These are phyloP conservation scores for Rubroshorea leprosula DNA, from an alignment of 345 rosid species.

Conservation along the genomic window DNA sequence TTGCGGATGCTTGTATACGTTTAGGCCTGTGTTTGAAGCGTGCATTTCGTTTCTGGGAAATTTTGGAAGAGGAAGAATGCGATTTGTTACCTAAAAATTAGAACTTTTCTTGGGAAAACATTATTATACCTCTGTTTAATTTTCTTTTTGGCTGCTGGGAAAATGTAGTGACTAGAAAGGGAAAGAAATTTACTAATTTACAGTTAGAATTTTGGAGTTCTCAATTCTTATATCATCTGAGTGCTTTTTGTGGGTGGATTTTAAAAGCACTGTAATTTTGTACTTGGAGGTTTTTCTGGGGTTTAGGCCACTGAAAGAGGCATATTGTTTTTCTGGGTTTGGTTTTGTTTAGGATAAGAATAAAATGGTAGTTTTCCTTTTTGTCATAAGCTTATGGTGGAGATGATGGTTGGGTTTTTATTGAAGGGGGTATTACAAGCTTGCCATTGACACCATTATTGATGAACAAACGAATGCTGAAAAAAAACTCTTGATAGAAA, in stretches of 20 bases:
- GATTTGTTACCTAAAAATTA: neutral
- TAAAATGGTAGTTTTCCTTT: neutral
- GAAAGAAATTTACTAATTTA: too few species aligned
- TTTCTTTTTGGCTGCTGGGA: conserved; percentile 8
- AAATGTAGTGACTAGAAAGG: neutral
- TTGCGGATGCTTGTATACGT: neutral
- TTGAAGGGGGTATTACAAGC: conserved; percentile 28
- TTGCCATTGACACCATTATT: conserved; percentile 21
- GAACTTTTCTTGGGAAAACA: neutral
- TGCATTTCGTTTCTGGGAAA: neutral
- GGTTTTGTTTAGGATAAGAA: neutral
- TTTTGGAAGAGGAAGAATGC: neutral
- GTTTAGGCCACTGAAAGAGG: neutral
- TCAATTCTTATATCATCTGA: too few species aligned
- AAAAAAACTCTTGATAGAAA: neutral
- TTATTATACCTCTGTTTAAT: too few species aligned
- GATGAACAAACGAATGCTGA: conserved; percentile 9
- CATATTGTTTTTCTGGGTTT: neutral
- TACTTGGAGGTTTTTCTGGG: too few species aligned
- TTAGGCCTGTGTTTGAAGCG: too few species aligned
- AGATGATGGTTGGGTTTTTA: conserved; percentile 29
- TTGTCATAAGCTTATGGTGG: conserved; percentile 32
- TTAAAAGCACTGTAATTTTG: too few species aligned
- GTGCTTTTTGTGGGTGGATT: neutral
- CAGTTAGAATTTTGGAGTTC: too few species aligned